Evolutionary conservation across 2,329 filamentous ascomycete genomes (phyloP).

Genomic region (Hortaea sp.): DNA sequence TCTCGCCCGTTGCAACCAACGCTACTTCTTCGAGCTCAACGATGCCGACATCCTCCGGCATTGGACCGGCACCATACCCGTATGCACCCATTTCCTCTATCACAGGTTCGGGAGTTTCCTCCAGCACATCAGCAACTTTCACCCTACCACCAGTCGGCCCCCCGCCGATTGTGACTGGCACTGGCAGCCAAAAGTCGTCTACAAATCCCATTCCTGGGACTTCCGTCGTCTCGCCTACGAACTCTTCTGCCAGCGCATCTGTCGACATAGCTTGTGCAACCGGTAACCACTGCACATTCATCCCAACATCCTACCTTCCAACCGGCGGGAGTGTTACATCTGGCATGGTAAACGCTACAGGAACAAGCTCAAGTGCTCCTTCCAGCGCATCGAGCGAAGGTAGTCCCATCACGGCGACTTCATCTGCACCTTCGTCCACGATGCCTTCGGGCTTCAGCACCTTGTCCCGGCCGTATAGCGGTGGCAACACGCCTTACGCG

Average conservation of each 20-base stretch:
- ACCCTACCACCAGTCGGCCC: background rate
- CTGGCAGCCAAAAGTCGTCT: too few species aligned
- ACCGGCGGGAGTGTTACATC: background rate
- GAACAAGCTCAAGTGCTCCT: background rate
- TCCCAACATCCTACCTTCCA: slow-evolving; percentile 1
- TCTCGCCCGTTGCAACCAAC: background rate
- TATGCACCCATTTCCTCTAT: background rate
- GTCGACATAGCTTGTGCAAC: background rate
- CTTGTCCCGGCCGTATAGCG: background rate
- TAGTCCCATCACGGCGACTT: background rate
- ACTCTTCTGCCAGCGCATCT: background rate
- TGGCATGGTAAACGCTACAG: background rate
- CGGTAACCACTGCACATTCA: background rate
- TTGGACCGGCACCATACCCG: background rate
- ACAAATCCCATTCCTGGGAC: background rate
- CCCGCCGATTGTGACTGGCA: background rate
- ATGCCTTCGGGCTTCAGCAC: slow-evolving; percentile 6
- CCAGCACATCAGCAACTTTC: background rate
- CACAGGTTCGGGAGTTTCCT: background rate
- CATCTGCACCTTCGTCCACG: background rate
- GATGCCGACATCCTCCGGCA: background rate
- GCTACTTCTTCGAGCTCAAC: background rate
- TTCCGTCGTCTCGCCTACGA: background rate
- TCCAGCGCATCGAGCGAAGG: background rate
- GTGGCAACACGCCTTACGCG: slow-evolving; percentile 8